phyloP scores from a whole-genome alignment of 495 filamentous ascomycete species.

The Cenococcum geophilum region DNA sequence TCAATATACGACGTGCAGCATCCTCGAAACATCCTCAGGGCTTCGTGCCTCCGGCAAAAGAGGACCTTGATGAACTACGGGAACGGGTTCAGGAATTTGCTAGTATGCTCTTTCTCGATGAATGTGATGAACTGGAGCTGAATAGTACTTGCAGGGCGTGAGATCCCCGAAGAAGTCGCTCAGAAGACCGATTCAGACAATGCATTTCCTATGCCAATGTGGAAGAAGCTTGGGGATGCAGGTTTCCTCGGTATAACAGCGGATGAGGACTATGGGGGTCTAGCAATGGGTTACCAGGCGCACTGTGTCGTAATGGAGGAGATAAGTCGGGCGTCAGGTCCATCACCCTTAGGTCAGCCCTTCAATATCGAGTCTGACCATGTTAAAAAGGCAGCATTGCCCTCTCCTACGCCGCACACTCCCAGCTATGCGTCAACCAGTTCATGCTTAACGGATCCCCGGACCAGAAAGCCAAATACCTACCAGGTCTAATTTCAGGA shows the following conservation, averaged over 20 bases:
- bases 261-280: conserved; percentile 85
- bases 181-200: conserved; percentile 74
- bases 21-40: conserved; percentile 81
- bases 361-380: conserved; percentile 39
- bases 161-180: conserved; percentile 80
- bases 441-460: conserved; percentile 79
- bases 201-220: conserved; percentile 86
- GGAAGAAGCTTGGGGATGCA: conserved; percentile 86
- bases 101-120: conserved; percentile 39
- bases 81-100: conserved; percentile 92
- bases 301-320: conserved; percentile 97
- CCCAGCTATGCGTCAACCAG: conserved; percentile 95
- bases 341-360: conserved; percentile 10
- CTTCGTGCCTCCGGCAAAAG: conserved; percentile 67
- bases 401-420: conserved; percentile 91
- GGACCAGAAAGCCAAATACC: conserved; percentile 70
- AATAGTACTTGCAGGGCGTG: conserved; percentile 43
- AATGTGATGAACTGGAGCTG: neutral
- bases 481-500: conserved; percentile 78
- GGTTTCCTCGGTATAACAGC: conserved; percentile 91
- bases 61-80: conserved; percentile 76
- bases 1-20: conserved; percentile 40
- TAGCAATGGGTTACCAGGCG: conserved; percentile 93
- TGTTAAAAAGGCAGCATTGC: conserved; percentile 65
- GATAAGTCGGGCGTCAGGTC: conserved; percentile 60